A percentile compares a stretch with the other conserved stretches of the same genome.
Evolutionary conservation across 1,284 basidiomycete genomes (phyloP).

Genomic region (Sporisorium exsertum): DNA sequence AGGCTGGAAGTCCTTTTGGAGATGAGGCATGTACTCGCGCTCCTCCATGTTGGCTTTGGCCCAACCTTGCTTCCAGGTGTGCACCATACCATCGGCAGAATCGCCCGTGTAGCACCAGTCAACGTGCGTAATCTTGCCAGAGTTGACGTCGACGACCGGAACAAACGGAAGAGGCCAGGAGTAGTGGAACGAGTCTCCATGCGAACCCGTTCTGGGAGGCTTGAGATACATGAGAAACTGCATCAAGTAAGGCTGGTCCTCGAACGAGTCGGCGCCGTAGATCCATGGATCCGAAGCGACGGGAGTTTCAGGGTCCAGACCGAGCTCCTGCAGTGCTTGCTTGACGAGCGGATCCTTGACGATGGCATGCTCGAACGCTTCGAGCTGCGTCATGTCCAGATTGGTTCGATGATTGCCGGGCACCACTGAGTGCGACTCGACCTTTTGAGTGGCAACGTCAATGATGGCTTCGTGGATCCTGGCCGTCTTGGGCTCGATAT

Average conservation of each 20-base stretch:
- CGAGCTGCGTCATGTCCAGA: slow-evolving; percentile 45
- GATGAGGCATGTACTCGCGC: slow-evolving; percentile 67
- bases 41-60: slow-evolving; percentile 61
- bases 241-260: slow-evolving; percentile 46
- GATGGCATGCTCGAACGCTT: slow-evolving; percentile 20
- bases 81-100: slow-evolving; percentile 54
- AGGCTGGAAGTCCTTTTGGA: slow-evolving; percentile 39
- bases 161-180: slow-evolving; percentile 69
- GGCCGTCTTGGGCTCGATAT: slow-evolving; percentile 30
- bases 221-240: slow-evolving; percentile 55
- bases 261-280: slow-evolving; percentile 53
- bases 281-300: slow-evolving; percentile 57
- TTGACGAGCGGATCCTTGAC: slow-evolving; percentile 28
- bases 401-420: slow-evolving; percentile 23
- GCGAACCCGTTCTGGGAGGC: slow-evolving; percentile 22
- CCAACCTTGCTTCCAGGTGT: slow-evolving; percentile 54
- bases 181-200: slow-evolving; percentile 68
- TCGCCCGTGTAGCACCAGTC: slow-evolving; percentile 64
- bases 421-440: slow-evolving; percentile 30
- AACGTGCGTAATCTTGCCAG: slow-evolving; percentile 51
- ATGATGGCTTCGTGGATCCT: slow-evolving; percentile 29
- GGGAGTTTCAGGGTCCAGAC: slow-evolving; percentile 37
- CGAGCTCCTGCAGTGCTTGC: slow-evolving; percentile 47
- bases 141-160: slow-evolving; percentile 64
- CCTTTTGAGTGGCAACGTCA: slow-evolving; percentile 18